Base-by-base conservation (phyloP, 805 yeast genomes). In the Wickerhamiella cacticola region DNA sequence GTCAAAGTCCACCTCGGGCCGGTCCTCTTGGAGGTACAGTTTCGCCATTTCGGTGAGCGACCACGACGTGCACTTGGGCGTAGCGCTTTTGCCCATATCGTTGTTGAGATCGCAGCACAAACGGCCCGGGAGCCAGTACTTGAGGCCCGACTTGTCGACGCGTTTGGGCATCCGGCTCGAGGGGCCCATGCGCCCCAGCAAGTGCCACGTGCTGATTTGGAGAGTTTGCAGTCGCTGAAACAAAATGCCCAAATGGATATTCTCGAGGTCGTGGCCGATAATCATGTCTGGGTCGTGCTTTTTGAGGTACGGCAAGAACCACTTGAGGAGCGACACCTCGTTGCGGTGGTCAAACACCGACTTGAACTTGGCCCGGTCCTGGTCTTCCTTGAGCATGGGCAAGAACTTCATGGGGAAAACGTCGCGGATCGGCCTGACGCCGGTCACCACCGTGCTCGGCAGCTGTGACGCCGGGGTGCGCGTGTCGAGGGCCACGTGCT, bases 51-150 rank as follows among this genome's bases (percentile, higher is more conserved):
- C 98, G 12, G 82, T 71, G 49, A 92, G 69, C 50, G 85, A 94
- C 96, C 95, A 92, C 15, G 89, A 82, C 63, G 86, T 94, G 66
- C 97, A 92, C 62, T 87, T 86, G 3, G 81, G 69, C 3, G 96
- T 86, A 53, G 89, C 69, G 0, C 96, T 88, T 62, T 82, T 92
- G 43, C 97, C 98, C 78, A 88, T 75, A 58, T 86, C 95, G 63
- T 92, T 92, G 45, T 89, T 86, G 59, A 92, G 78, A 64, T 92
- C 98, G 72, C 96, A 85, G 41, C 89, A 59, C 48, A 92, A 71
- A 56, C 98, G 73, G 31, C 98, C 98, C 33, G 87, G 77, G 58
- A 81, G 73, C 18, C 85, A 73, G 48, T 84, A 87, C 45, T 82
- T 70, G 15, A 84, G 70, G 35, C 74, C 71, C 55, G 75, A 71